A percentile compares a stretch with the other conserved stretches of the same genome.
Conservation (phyloP, 495 filamentous ascomycete genomes). For the Melanomma pulvis-pyrius region DNA sequence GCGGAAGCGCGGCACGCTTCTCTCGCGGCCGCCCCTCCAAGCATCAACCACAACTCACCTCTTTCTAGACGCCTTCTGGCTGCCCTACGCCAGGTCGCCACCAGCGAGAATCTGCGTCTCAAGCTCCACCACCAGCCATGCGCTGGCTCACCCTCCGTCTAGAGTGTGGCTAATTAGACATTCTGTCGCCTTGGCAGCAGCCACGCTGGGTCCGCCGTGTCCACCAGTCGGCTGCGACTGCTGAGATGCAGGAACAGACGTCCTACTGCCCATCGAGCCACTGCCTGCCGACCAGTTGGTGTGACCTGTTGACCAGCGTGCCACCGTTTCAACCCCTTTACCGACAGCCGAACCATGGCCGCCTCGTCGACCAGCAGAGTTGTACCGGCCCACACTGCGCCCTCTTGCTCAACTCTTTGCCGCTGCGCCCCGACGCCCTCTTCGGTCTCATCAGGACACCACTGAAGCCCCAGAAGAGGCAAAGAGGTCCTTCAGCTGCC, state of each 20-base stretch:
- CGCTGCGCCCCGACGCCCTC: conserved; percentile 19
- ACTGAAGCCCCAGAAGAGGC: neutral
- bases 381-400: conserved; percentile 11
- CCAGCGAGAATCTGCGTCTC: neutral
- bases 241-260: conserved; percentile 25
- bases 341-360: neutral
- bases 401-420: conserved; percentile 2
- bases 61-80: conserved; percentile 6
- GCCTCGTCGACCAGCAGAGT: conserved; percentile 12
- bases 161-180: neutral
- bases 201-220: conserved; percentile 2
- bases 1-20: too few species aligned
- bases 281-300: neutral
- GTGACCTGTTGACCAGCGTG: conserved; percentile 10
- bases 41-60: neutral
- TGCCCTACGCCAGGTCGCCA: neutral
- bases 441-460: neutral
- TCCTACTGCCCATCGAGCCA: neutral
- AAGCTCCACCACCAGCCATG: neutral
- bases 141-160: neutral
- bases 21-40: conserved; percentile 6
- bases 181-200: neutral
- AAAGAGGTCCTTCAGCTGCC: neutral
- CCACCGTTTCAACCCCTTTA: conserved; percentile 20
- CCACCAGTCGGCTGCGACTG: conserved; percentile 20